Conservation (phyloP, 2,329 filamentous ascomycete genomes). For the Phaeoacremonium minimum region DNA sequence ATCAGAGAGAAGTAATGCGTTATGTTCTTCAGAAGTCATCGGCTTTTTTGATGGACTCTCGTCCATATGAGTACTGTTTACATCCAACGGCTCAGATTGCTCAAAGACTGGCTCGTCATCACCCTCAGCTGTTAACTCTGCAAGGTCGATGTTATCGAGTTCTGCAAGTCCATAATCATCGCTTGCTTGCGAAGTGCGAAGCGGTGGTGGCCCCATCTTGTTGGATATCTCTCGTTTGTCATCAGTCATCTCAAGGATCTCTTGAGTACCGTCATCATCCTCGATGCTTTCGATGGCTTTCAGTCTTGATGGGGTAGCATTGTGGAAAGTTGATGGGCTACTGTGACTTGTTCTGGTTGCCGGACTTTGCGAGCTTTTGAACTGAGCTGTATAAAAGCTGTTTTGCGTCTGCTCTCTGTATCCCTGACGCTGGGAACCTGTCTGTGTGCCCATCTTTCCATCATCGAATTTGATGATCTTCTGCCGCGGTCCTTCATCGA, state of each 20-base stretch:
- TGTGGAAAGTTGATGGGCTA: constrained; percentile 9
- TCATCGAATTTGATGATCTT: constrained; percentile 63
- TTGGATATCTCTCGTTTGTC: no score
- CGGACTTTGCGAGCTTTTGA: constrained; percentile 37
- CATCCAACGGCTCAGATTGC: background rate
- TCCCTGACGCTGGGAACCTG: constrained; percentile 52
- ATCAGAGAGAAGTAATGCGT: constrained; percentile 77
- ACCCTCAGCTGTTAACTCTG: background rate
- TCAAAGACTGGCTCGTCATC: background rate
- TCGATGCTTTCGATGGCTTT: constrained; percentile 27
- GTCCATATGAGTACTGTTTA: background rate
- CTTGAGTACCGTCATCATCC: constrained; percentile 30
- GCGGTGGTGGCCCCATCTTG: constrained; percentile 1
- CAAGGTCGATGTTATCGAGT: background rate
- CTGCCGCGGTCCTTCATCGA: constrained; percentile 81
- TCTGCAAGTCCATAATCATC: no score
- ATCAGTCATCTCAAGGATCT: background rate
- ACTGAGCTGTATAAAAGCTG: constrained; percentile 77
- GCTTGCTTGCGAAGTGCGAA: no score
- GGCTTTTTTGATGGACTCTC: constrained; percentile 15
- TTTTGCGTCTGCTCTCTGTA: constrained; percentile 79
- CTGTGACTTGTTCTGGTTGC: constrained; percentile 17
- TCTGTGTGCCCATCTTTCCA: constrained; percentile 63
- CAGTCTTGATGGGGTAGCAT: constrained; percentile 5
- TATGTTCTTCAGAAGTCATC: constrained; percentile 89